These are phyloP conservation scores for Candida maesae DNA, from an alignment of 805 yeast genomes.

Conservation along the genomic window DNA sequence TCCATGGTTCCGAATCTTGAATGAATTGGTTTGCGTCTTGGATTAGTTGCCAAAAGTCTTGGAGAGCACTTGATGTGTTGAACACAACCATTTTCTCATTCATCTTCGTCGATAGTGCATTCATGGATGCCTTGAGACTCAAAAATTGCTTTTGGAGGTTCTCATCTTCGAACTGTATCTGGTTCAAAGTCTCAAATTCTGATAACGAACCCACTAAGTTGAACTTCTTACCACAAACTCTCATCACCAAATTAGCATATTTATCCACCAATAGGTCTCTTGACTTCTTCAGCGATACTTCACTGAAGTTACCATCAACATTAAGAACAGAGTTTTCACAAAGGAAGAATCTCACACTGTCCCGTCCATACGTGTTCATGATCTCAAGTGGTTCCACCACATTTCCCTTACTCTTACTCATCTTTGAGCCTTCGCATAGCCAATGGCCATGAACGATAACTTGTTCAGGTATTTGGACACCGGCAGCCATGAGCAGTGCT, in stretches of 20 bases:
- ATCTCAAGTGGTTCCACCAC: slow-evolving; percentile 87
- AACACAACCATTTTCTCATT: slow-evolving; percentile 40
- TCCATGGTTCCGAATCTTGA: slow-evolving; percentile 78
- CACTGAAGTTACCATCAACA: slow-evolving; percentile 77
- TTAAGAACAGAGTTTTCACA: slow-evolving; percentile 72
- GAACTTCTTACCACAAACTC: slow-evolving; percentile 73
- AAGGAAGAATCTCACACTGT: slow-evolving; percentile 69
- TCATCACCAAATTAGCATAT: slow-evolving; percentile 71
- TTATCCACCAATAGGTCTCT: slow-evolving; percentile 74
- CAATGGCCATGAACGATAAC: slow-evolving; percentile 93
- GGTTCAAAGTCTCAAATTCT: slow-evolving; percentile 4
- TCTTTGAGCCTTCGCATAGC: slow-evolving; percentile 84
- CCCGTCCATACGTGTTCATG: slow-evolving; percentile 61
- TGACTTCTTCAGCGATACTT: slow-evolving; percentile 44
- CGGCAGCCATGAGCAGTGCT: slow-evolving; percentile 80
- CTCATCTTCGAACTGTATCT: not conserved
- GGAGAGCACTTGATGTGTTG: slow-evolving; percentile 54
- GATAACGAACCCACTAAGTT: slow-evolving; percentile 44
- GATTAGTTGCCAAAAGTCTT: slow-evolving; percentile 54
- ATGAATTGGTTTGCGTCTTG: slow-evolving; percentile 62
- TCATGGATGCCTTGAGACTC: slow-evolving; percentile 30
- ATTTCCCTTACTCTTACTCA: slow-evolving; percentile 92
- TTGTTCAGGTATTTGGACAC: slow-evolving; percentile 61
- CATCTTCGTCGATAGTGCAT: slow-evolving; percentile 37
- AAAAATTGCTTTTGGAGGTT: not conserved